These are phyloP conservation scores for Leccinum boreale DNA, from an alignment of 768 basidiomycete species.

Conservation along the genomic window DNA sequence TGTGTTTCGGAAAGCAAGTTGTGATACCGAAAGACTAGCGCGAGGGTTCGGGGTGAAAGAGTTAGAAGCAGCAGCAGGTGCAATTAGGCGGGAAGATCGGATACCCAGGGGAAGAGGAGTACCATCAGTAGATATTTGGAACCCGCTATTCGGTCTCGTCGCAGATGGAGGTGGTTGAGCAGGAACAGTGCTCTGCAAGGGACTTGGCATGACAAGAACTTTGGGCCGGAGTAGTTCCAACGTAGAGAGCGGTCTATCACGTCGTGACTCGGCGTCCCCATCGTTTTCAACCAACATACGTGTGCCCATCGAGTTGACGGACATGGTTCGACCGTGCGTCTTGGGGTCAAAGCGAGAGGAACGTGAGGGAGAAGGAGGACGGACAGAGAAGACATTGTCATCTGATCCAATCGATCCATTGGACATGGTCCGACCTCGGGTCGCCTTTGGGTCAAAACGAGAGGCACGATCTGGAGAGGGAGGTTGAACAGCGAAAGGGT, in stretches of 20 bases:
- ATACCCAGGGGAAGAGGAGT: slow-evolving; percentile 70
- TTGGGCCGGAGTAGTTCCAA: slow-evolving; percentile 83
- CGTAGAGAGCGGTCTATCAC: slow-evolving; percentile 67
- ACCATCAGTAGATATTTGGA: slow-evolving; percentile 63
- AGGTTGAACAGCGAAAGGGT: slow-evolving; percentile 35
- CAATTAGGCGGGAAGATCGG: slow-evolving; percentile 48
- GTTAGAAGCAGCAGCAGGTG: slow-evolving; percentile 49
- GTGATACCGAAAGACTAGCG: slow-evolving; percentile 67
- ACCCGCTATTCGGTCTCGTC: slow-evolving; percentile 48
- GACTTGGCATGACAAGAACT: slow-evolving; percentile 92
- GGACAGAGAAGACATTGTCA: slow-evolving; percentile 67
- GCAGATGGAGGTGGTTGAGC: slow-evolving; percentile 33
- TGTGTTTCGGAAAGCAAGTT: slow-evolving; percentile 83
- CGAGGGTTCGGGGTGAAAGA: slow-evolving; percentile 80
- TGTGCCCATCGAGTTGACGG: slow-evolving; percentile 65
- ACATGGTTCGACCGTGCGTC: slow-evolving; percentile 56
- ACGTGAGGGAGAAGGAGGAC: slow-evolving; percentile 56
- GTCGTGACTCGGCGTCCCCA: slow-evolving; percentile 28
- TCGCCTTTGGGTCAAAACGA: slow-evolving; percentile 42
- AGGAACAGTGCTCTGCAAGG: slow-evolving; percentile 54
- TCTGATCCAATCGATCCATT: slow-evolving; percentile 44
- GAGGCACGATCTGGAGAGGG: slow-evolving; percentile 40
- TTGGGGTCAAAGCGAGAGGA: slow-evolving; percentile 85
- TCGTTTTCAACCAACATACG: slow-evolving; percentile 60
- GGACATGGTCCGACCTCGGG: slow-evolving; percentile 38